A percentile compares a stretch with the other conserved stretches of the same genome.
phyloP scores from a whole-genome alignment of 148 eudicot genomes.

The Mesembryanthemum crystallinum region DNA sequence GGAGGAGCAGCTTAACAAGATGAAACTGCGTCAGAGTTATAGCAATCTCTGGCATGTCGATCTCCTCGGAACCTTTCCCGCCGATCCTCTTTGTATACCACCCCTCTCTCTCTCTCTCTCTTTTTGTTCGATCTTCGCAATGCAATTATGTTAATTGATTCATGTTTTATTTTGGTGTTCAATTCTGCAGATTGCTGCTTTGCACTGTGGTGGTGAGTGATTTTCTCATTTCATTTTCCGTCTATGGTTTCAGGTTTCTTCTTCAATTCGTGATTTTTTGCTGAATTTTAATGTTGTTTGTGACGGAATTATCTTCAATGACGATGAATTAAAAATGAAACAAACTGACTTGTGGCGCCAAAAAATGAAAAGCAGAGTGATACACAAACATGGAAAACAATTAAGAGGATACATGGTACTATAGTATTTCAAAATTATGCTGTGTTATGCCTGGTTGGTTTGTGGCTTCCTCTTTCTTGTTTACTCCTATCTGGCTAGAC shows the following conservation, averaged over 20 bases:
- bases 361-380: not conserved
- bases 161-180: not conserved
- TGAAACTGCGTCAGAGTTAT: slow-evolving; percentile 28
- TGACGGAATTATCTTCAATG: not conserved
- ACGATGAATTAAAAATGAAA: not conserved
- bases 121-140: not conserved
- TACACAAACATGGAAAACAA: too few relatives aligned
- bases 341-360: not conserved
- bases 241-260: too few relatives aligned
- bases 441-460: too few relatives aligned
- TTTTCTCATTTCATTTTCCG: not conserved
- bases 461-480: too few relatives aligned
- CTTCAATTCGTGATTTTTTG: too few relatives aligned
- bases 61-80: slow-evolving; percentile 18
- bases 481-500: too few relatives aligned
- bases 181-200: slow-evolving; percentile 36
- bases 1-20: slow-evolving; percentile 24
- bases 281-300: not conserved
- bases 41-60: slow-evolving; percentile 31
- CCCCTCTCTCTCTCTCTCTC: slow-evolving; percentile 3
- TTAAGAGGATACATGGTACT: too few relatives aligned
- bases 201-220: slow-evolving; percentile 31
- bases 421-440: too few relatives aligned
- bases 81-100: slow-evolving; percentile 25
- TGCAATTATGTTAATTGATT: not conserved